Evolutionary conservation across 2,329 filamentous ascomycete genomes (phyloP), one percentile per base, ranked within the genome.

Genomic region (Aspergillus unguis): DNA sequence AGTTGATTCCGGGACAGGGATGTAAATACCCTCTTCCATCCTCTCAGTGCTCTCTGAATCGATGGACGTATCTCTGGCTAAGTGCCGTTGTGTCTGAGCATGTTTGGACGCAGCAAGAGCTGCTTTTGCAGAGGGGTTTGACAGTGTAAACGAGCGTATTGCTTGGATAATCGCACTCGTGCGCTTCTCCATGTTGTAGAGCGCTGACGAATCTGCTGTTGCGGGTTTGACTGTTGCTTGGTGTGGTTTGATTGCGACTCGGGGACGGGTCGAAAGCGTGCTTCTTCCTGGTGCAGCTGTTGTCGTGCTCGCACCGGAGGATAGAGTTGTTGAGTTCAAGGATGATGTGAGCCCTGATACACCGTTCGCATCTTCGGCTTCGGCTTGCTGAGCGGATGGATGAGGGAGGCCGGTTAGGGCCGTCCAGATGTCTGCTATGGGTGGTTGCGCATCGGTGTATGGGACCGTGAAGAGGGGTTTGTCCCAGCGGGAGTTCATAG

Each of bases 401-500:
- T 72, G 62, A 4, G 66, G 57, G 28, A 71, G 62, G 40, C 74
- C 74, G 17, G 75, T 77, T 8, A 78, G 62, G 2, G 82, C 80
- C 37, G 81, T 78, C 81, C 83, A 86, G 59, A 86, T 85, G 38
- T 80, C 77, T 40, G 80, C 77, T 54, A 75, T 75, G 8, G 82
- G 82, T 5, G 82, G 81, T 11, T 75, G 72, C 5, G 74, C 63
- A 62, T 86, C 83, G 52, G 77, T 74, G 60, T 77, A 79, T 5
- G 81, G 77, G 1, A 85, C 78, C 7, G 81, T 84, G 72, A 85
- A 86, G 23, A 86, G 76, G 0, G 84, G 83, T 44, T 82, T 82
- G 65, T 86, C 83, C 83, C 83, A 86, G 46, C 83, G 76, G 44
- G 76, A 82, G 76, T 85, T 82, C 35, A 80, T 82, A 62, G 82